phyloP scores from a whole-genome alignment of 257 asterid species.

The Lycium barbarum region DNA sequence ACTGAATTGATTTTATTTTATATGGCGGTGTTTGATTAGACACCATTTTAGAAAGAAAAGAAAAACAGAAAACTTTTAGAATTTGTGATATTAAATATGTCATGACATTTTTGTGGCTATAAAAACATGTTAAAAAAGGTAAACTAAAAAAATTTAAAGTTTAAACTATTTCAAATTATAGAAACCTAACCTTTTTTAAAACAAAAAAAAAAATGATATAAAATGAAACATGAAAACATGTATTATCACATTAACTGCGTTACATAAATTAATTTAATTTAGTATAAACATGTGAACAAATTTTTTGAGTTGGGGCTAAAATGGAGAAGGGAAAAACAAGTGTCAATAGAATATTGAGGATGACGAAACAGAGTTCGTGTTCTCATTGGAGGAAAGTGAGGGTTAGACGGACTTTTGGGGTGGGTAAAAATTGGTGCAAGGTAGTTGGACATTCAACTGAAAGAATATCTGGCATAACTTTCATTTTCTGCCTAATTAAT shows the following conservation, averaged over 20 bases:
- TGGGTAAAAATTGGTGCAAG: slow-evolving; percentile 64
- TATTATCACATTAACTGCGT: no score
- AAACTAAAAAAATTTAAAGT: no score
- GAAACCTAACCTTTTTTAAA: no score
- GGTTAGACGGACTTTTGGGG: slow-evolving; percentile 39
- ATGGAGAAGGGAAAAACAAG: slow-evolving; percentile 13
- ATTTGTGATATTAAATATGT: not conserved
- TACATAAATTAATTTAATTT: not conserved
- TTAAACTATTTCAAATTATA: not conserved
- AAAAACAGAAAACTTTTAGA: no score
- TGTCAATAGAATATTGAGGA: slow-evolving; percentile 31
- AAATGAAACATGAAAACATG: no score
- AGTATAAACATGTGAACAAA: not conserved
- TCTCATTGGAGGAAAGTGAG: slow-evolving; percentile 35
- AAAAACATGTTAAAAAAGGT: no score
- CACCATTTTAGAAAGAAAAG: no score
- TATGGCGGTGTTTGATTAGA: no score
- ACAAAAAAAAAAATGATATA: no score
- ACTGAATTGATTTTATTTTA: no score
- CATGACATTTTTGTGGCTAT: not conserved
- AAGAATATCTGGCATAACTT: not conserved
- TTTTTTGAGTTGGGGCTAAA: not conserved
- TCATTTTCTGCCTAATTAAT: not conserved
- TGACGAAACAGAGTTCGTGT: slow-evolving; percentile 22
- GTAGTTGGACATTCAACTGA: slow-evolving; percentile 50